phyloP scores from a whole-genome alignment of 768 basidiomycete genomes.

The Termitomyces sp. region DNA sequence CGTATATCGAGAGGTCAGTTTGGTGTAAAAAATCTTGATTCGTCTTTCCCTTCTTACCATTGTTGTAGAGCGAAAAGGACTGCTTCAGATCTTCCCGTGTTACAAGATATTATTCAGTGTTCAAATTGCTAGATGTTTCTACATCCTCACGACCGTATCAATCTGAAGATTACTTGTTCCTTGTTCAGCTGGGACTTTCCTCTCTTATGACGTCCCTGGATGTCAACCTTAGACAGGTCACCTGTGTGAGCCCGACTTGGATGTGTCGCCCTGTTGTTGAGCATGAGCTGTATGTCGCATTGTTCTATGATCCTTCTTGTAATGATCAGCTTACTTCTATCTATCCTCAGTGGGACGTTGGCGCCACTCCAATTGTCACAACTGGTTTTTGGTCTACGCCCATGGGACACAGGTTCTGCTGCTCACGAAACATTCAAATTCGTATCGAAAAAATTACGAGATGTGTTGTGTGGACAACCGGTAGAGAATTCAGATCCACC shows the following conservation, averaged over 20 bases:
- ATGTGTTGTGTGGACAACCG: constrained; percentile 44
- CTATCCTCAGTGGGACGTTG: constrained; percentile 36
- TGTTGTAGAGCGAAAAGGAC: constrained; percentile 36
- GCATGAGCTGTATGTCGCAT: constrained; percentile 35
- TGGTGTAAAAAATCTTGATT: background rate
- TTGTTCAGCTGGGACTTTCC: constrained; percentile 48
- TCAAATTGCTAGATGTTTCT: constrained; percentile 49
- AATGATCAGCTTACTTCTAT: background rate
- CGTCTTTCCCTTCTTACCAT: background rate
- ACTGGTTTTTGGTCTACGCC: constrained; percentile 35
- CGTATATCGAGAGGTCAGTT: constrained; percentile 51
- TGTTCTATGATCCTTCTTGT: constrained; percentile 2
- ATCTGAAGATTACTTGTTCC: constrained; percentile 42
- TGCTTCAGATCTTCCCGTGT: constrained; percentile 57
- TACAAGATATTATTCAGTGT: constrained; percentile 52
- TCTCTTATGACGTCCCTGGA: constrained; percentile 37
- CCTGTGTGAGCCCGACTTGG: constrained; percentile 69
- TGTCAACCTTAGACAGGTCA: constrained; percentile 51
- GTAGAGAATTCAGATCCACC: constrained; percentile 41
- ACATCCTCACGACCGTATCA: constrained; percentile 46
- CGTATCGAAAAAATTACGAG: constrained; percentile 42
- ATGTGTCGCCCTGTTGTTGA: constrained; percentile 35
- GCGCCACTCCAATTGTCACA: constrained; percentile 43
- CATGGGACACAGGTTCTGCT: constrained; percentile 29
- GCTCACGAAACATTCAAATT: constrained; percentile 42